phyloP scores from a whole-genome alignment of 2,329 filamentous ascomycete genomes.

The Hyphodiscus sp. region DNA sequence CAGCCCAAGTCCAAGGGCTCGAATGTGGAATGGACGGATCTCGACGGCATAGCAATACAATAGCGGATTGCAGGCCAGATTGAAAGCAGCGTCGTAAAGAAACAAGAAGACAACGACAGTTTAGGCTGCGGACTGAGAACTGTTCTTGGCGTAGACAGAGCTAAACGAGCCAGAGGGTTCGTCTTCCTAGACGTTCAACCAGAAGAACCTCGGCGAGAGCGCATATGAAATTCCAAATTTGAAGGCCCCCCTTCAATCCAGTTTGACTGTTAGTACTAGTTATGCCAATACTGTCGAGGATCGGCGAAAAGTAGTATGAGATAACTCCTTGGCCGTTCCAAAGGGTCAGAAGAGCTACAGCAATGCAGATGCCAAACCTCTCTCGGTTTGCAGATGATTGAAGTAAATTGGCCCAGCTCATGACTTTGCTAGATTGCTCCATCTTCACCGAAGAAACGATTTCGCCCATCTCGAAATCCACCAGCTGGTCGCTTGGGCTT shows the following conservation, averaged over 20 bases:
- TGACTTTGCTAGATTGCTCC: conserved; percentile 1
- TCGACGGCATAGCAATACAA: conserved; percentile 16
- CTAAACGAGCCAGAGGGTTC: conserved; percentile 15
- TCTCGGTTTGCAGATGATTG: conserved; percentile 10
- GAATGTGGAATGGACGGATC: conserved; percentile 18
- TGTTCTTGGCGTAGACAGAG: conserved; percentile 7
- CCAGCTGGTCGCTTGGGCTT: conserved; percentile 29
- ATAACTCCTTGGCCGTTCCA: conserved; percentile 20
- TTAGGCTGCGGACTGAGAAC: conserved; percentile 10
- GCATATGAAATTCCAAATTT: conserved; percentile 41
- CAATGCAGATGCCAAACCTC: conserved; percentile 16
- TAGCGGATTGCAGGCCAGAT: conserved; percentile 24
- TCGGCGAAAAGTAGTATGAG: conserved; percentile 33
- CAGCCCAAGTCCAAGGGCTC: conserved; percentile 21
- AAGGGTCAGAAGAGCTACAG: conserved; percentile 18
- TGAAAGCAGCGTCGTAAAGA: conserved; percentile 39
- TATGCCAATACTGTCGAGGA: conserved; percentile 22
- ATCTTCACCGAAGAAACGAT: conserved; percentile 39
- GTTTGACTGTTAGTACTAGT: conserved; percentile 19
- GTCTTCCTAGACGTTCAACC: conserved; percentile 22
- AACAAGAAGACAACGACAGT: conserved; percentile 38
- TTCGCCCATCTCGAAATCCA: conserved; percentile 34
- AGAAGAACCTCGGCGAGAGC: conserved; percentile 36
- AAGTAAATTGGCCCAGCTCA: conserved; percentile 31
- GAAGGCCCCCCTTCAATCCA: conserved; percentile 28